Base-by-base conservation (phyloP, 2,329 filamentous ascomycete species). In the Neurospora sp. region DNA sequence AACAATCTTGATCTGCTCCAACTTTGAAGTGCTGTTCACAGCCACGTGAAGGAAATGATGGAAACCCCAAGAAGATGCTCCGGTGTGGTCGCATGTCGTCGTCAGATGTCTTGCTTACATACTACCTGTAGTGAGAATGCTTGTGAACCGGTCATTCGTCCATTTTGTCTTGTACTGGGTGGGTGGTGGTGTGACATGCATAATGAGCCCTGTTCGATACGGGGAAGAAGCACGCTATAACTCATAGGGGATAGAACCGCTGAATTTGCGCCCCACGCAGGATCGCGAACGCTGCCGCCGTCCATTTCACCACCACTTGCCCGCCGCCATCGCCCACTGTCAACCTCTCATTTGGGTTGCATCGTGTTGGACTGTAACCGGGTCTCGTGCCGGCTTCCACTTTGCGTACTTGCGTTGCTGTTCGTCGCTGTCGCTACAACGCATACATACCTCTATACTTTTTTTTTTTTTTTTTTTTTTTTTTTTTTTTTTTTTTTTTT, bases 291-390 rank as follows among this genome's bases (percentile, higher is more conserved):
- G 52, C 7, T 62, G 52, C 23, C 23, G 46, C 46, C 33, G 33
- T 33, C 33, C 33, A 33, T 33, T 7, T 28, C 33, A 33, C 33
- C 5, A 33, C 33, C 33, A 33, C 33, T 33, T 33, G 33, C 33
- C 33, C 33, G 33, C 33, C 33, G 33, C 33, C 33, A 19, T 19
- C 19, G 19, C 19, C 33, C 73, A 42, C 71, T 11, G 68, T 73
- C 43, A 75, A 70, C 39, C 72, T 76, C 38, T 62, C 52, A 36
- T 62, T 62, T 62, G 52, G 7, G 15, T 62, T 62, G 52, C 15
- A 36, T 62, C 52, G 52, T 62, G 23, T 36, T 62, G 52, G 52
- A 62, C 23, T 28, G 52, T 62, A 62, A 62, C 52, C 23, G 28
- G 52, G 28, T 62, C 17, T 62, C 8, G 28, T 62, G 52, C 23